phyloP scores from a whole-genome alignment of 2,329 filamentous ascomycete genomes.

The Alternaria solani region DNA sequence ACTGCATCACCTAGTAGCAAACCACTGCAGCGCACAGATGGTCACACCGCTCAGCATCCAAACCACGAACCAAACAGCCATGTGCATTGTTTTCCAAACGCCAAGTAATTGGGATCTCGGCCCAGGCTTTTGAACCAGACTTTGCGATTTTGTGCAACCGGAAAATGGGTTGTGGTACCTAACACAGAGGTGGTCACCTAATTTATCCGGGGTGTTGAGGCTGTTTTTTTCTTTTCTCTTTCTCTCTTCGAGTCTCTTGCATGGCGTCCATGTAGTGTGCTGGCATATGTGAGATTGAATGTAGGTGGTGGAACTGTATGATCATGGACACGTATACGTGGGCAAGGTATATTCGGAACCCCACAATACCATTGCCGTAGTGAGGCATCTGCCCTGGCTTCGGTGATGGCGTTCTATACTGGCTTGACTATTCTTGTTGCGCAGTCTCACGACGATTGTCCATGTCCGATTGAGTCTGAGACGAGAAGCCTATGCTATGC shows the following conservation, averaged over 20 bases:
- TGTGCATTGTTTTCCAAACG: not conserved
- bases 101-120: constrained; percentile 2
- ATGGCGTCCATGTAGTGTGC: not conserved
- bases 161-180: not conserved
- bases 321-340: not conserved
- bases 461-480: not conserved
- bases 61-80: not conserved
- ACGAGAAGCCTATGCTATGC: not conserved
- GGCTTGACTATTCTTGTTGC: not conserved
- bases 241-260: not conserved
- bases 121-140: not conserved
- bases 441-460: not conserved
- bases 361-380: not conserved
- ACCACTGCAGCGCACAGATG: not conserved
- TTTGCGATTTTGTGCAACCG: too few species aligned
- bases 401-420: not conserved
- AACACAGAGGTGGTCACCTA: not conserved
- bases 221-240: not conserved
- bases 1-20: not conserved
- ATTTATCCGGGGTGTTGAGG: not conserved
- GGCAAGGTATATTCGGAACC: not conserved
- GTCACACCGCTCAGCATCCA: not conserved
- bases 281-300: not conserved
- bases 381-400: not conserved
- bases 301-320: not conserved